These are phyloP conservation scores for Coemansia sp. DNA, from an alignment of 192 early-diverging fungal genomes.

Conservation along the genomic window DNA sequence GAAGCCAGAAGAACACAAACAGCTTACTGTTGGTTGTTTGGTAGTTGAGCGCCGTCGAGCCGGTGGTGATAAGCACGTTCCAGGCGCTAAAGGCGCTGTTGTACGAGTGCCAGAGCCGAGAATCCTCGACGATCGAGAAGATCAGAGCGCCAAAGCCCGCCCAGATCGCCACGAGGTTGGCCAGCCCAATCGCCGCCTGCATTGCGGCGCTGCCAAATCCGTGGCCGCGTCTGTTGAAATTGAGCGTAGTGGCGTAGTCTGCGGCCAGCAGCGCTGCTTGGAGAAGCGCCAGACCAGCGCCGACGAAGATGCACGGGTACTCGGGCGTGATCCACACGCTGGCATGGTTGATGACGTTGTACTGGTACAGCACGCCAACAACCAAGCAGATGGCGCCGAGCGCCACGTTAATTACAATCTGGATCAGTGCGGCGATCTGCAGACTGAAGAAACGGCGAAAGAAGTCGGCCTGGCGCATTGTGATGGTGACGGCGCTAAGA, in stretches of 20 bases:
- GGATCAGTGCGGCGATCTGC: conserved; percentile 20
- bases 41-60: conserved; percentile 31
- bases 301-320: conserved; percentile 49
- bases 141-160: conserved; percentile 52
- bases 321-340: conserved; percentile 50
- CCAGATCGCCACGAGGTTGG: conserved; percentile 55
- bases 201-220: conserved; percentile 39
- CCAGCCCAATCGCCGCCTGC: conserved; percentile 45
- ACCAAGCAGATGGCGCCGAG: conserved; percentile 43
- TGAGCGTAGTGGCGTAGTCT: conserved; percentile 41
- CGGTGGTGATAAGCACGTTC: conserved; percentile 46
- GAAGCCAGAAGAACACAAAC: conserved; percentile 56
- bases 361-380: conserved; percentile 44
- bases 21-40: conserved; percentile 45
- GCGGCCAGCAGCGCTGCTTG: conserved; percentile 33
- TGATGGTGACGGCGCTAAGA: conserved; percentile 42
- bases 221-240: conserved; percentile 48
- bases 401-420: conserved; percentile 37
- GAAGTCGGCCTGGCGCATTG: conserved; percentile 23
- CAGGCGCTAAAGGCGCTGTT: conserved; percentile 54
- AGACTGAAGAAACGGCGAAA: conserved; percentile 34
- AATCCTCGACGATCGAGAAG: conserved; percentile 41
- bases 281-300: conserved; percentile 37
- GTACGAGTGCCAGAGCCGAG: conserved; percentile 43
- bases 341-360: conserved; percentile 36